A percentile compares a stretch with the other conserved stretches of the same genome.
Evolutionary conservation across 2,329 filamentous ascomycete species (phyloP).

Genomic region (Trichophyton rubrum): DNA sequence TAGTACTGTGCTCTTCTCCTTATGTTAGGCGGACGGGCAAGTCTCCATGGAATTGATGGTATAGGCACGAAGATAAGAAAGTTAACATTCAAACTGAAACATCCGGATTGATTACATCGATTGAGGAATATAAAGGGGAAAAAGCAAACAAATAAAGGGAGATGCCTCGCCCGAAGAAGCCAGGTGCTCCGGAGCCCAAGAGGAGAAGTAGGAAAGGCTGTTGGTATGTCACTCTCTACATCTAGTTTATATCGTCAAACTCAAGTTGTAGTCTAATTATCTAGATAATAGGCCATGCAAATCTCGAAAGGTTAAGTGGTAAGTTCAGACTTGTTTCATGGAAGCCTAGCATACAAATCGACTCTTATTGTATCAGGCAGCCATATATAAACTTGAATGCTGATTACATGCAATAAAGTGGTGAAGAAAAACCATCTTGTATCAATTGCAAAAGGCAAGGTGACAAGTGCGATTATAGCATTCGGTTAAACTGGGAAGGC

Average conservation of each 20-base stretch:
- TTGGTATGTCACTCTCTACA: conserved; percentile 35
- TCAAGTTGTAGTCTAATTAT: neutral
- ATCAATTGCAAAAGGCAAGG: conserved; percentile 59
- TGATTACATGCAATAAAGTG: conserved; percentile 31
- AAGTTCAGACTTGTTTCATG: conserved; percentile 11
- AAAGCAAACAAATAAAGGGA: neutral
- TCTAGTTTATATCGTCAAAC: conserved; percentile 1
- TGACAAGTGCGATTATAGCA: conserved; percentile 67
- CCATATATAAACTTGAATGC: neutral
- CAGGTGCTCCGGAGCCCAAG: conserved; percentile 47
- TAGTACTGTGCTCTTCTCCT: neutral
- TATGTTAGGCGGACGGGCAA: neutral
- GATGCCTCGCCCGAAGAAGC: conserved; percentile 52
- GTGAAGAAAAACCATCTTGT: conserved; percentile 62
- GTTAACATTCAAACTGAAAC: neutral
- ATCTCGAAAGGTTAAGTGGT: conserved; percentile 60
- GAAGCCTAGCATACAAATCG: neutral
- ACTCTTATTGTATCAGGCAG: neutral
- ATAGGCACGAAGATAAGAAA: neutral
- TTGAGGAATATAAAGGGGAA: neutral
- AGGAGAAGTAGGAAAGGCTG: conserved; percentile 51
- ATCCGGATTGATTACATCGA: neutral
- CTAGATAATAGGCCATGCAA: conserved; percentile 52
- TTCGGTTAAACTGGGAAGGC: conserved; percentile 70
- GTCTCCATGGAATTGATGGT: neutral